Evolutionary conservation across 768 basidiomycete species (phyloP), one percentile per base, ranked within the genome.

Genomic region (Tricholomella constricta): DNA sequence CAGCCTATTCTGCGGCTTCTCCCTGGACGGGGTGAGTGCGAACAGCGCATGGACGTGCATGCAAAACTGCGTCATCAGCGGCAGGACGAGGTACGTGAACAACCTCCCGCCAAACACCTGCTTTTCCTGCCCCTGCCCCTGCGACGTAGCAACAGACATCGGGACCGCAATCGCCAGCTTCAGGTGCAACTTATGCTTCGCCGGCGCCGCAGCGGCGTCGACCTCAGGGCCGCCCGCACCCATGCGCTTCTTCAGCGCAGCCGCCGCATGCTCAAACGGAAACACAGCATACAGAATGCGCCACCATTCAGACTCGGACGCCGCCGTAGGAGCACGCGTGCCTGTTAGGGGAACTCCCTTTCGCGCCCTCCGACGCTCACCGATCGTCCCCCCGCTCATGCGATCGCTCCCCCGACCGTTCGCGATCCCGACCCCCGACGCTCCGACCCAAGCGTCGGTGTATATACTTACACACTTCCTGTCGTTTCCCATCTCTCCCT

Each of bases 51-150:
- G 78, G 2, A 81, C 53, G 52, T 81, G 80, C 5, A 69, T 65
- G 0, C 75, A 73, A 47, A 79, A 79, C 6, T 69, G 68, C 0
- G 80, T 81, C 1, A 57, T 53, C 20, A 81, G 62, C 0, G 81
- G 80, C 0, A 83, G 64, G 0, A 79, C 79, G 6, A 81, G 72
- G 38, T 69, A 77, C 0, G 79, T 80, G 60, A 80, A 83, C 11
- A 83, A 64, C 3, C 76, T 67, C 1, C 80, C 80, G 4, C 37
- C 6, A 5, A 20, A 12, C 17, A 36, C 6, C n/a, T 54, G 45
- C 1, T 37, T 53, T 3, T 46, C n/a, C n/a, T n/a, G n/a, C n/a
- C n/a, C 38, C 9, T 52, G 27, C 12, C 41, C 17, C 4, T 45
- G n/a, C n/a, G n/a, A n/a, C n/a, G n/a, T 5, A 0, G 52, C 40